Base-by-base conservation (phyloP, 2,329 filamentous ascomycete genomes). In the Ascochyta clinopodiicola region DNA sequence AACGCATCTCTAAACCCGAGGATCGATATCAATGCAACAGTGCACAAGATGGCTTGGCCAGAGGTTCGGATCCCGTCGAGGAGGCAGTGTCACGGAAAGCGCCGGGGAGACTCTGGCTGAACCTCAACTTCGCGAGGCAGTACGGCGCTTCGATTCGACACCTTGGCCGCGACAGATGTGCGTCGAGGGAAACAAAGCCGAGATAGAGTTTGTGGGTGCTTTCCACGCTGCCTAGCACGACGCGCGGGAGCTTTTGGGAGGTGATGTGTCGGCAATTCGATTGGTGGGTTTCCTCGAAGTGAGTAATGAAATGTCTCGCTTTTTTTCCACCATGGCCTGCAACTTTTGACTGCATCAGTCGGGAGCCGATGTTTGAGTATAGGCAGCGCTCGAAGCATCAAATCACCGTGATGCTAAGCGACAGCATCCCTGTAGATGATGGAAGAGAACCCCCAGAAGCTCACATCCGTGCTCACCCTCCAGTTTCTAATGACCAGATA, bases 371-470 rank as follows among this genome's bases (percentile, higher is more conserved):
- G 52, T 51, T 44, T 37, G 52, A 24, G 35, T 40, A 43, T 43
- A 56, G 52, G 40, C 43, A 49, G 27, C 39, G 24, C n/a, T 56
- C 29, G 46, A 56, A 24, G 32, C 36, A 56, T 46, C 52, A 43
- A 55, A 56, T 56, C 52, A 56, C 46, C 47, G 52, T 46, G 37
- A 51, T 9, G 46, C 46, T 56, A 46, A 56, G 46, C 52, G 52
- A 56, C 37, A 9, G 13, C n/a, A 56, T 24, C 52, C 52, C 46
- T 56, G 52, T 37, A 56, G 42, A 22, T 31, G 19, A 31, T 32
- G 22, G 32, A 51, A 17, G 15, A 43, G 22, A 38, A 22, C 32
- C 39, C 40, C 42, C 29, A 42, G 29, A 35, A 32, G 31, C 10
- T 36, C 27, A 29, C 46, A 22, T 22, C 34, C 24, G 15, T 27